Evolutionary conservation across 768 basidiomycete species (phyloP).

Genomic region (Leccinum uliginosum): DNA sequence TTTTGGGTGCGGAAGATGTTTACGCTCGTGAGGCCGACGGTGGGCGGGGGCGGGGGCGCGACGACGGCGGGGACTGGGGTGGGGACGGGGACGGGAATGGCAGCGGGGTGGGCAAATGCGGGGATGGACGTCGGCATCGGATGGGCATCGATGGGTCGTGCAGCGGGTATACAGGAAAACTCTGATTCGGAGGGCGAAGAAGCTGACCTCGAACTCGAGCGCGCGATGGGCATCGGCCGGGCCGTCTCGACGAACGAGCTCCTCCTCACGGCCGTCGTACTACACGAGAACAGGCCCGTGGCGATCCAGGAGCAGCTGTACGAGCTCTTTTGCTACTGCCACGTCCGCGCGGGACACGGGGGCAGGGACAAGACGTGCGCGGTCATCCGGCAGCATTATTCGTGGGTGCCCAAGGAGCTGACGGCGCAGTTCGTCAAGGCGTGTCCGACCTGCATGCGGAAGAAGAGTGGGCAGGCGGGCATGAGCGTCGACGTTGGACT

Average conservation of each 20-base stretch:
- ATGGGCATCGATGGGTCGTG: neutral
- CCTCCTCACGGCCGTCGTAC: slow-evolving; percentile 40
- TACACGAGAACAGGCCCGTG: slow-evolving; percentile 70
- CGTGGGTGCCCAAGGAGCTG: slow-evolving; percentile 83
- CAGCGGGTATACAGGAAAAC: neutral
- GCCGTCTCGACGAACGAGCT: slow-evolving; percentile 11
- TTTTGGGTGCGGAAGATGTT: slow-evolving; percentile 88
- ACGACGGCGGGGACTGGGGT: slow-evolving; percentile 2
- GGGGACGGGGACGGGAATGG: slow-evolving; percentile 1
- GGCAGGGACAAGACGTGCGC: slow-evolving; percentile 77
- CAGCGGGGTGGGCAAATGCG: neutral
- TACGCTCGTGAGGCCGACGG: slow-evolving; percentile 35
- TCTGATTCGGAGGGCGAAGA: slow-evolving; percentile 6
- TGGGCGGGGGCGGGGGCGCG: slow-evolving; percentile 6
- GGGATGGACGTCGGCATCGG: neutral
- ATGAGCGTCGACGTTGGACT: neutral
- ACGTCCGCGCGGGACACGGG: slow-evolving; percentile 60
- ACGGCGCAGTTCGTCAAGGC: slow-evolving; percentile 72
- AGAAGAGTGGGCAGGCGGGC: slow-evolving; percentile 35
- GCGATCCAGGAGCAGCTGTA: slow-evolving; percentile 78
- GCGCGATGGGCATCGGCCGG: slow-evolving; percentile 13
- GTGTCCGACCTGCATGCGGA: slow-evolving; percentile 68
- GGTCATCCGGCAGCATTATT: slow-evolving; percentile 63
- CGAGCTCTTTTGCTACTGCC: slow-evolving; percentile 70
- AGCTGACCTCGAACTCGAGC: slow-evolving; percentile 14